Evolutionary conservation across 2,329 filamentous ascomycete species (phyloP).

Genomic region (Alternaria ventricosa): DNA sequence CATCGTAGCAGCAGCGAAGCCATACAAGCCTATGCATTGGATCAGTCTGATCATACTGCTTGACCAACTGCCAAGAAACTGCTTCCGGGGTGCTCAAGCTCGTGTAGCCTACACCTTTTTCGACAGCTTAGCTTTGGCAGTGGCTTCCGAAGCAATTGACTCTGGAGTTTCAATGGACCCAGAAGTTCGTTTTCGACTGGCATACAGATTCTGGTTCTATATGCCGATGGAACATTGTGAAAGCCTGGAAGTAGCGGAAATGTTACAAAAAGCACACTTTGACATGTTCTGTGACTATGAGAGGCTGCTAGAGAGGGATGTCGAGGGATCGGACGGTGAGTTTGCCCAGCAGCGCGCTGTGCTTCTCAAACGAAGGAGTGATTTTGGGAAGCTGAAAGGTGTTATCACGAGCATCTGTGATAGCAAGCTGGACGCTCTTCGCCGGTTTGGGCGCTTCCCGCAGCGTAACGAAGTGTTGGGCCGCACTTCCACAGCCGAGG

Average conservation of each 20-base stretch:
- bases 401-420: background rate
- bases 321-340: background rate
- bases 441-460: background rate
- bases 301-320: background rate
- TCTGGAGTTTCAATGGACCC: background rate
- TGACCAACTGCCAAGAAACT: constrained; percentile 4
- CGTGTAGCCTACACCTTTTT: constrained; percentile 2
- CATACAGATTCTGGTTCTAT: background rate
- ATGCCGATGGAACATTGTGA: background rate
- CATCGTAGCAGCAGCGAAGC: constrained; percentile 1
- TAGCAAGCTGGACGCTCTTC: background rate
- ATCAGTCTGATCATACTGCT: constrained; percentile 6
- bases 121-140: background rate
- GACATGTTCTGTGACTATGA: background rate
- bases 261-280: background rate
- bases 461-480: background rate
- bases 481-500: background rate
- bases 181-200: background rate
- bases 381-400: background rate
- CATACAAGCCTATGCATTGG: constrained; percentile 2
- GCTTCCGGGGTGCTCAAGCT: constrained; percentile 1
- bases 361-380: background rate
- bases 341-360: background rate
- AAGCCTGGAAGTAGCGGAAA: background rate
- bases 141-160: background rate